A percentile compares a stretch with the other conserved stretches of the same genome.
phyloP scores from a whole-genome alignment of 441 rosid genomes.

The Syzygium syzygioides region DNA sequence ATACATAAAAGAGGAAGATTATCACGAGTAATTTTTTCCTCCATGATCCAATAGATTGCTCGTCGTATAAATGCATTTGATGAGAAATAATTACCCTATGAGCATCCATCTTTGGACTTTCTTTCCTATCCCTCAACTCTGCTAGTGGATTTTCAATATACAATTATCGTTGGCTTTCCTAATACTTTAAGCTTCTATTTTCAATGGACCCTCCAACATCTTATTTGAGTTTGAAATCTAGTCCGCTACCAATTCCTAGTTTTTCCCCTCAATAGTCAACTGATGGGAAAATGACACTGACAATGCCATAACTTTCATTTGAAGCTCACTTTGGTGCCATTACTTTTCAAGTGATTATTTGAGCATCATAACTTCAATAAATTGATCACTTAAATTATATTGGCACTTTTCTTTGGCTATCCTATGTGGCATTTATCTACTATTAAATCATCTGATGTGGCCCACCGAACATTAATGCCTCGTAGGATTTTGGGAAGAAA shows the following conservation, averaged over 20 bases:
- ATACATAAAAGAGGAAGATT: slow-evolving; percentile 3
- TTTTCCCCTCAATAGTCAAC: not conserved
- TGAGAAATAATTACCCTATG: not conserved
- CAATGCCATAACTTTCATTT: not conserved
- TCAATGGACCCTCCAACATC: not conserved
- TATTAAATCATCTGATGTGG: not conserved
- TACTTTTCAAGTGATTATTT: not conserved
- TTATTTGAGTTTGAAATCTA: not conserved
- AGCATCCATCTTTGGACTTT: not conserved
- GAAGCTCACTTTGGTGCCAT: not conserved
- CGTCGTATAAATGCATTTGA: not conserved
- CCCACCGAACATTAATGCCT: not conserved
- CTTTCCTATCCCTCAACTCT: not conserved
- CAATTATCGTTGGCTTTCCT: not conserved
- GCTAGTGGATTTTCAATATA: not conserved
- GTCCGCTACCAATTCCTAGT: not conserved
- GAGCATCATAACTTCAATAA: not conserved
- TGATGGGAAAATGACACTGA: not conserved
- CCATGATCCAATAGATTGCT: not conserved
- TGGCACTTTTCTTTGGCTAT: not conserved
- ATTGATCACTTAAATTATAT: not conserved
- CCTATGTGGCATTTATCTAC: not conserved
- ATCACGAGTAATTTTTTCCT: not conserved
- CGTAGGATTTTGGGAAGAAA: not conserved
- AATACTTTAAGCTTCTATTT: not conserved